Evolutionary conservation across 768 basidiomycete genomes (phyloP), one percentile per base, ranked within the genome.

Genomic region (Tricholoma hemisulphureum): DNA sequence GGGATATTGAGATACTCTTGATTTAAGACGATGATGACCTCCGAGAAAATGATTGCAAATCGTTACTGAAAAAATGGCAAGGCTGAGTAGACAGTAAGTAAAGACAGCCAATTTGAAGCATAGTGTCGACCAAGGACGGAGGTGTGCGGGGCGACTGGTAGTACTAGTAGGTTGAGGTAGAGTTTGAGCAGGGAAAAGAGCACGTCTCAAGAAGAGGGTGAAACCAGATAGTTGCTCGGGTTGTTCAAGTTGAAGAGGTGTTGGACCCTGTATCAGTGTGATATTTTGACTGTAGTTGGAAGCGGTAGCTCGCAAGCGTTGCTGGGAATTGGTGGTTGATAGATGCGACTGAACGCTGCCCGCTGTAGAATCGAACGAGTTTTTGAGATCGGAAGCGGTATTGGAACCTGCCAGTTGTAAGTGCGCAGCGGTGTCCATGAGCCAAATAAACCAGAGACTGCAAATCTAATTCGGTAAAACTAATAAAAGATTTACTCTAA

Each of bases 321-420:
- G 76, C 31, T 75, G 69, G 14, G 78, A 74, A 20, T 76, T 76
- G 10, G 73, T 67, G 18, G 68, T 69, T 14, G 79, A 82, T 31
- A 80, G 69, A 63, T 80, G 75, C 51, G 75, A 78, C 55, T 80
- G 79, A 57, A 80, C 73, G 58, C 76, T 80, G 46, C 76, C 75
- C 26, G 73, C 49, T 1, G 57, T 56, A 20, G 59, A 59, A 28
- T 63, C 59, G 24, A 59, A 56, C 26, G 55, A 77, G 23, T 67
- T 70, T 56, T 64, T 61, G 32, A 65, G 34, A 37, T 58, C 63
- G 8, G 9, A 5, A 45, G 2, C 26, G 20, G 14, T 18, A 28
- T 26, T n/a, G n/a, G n/a, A n/a, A n/a, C n/a, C n/a, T n/a, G n/a
- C n/a, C n/a, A n/a, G n/a, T n/a, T n/a, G n/a, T n/a, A n/a, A n/a